Conservation (phyloP, 495 filamentous ascomycete genomes). For the Penicillium arizonense region DNA sequence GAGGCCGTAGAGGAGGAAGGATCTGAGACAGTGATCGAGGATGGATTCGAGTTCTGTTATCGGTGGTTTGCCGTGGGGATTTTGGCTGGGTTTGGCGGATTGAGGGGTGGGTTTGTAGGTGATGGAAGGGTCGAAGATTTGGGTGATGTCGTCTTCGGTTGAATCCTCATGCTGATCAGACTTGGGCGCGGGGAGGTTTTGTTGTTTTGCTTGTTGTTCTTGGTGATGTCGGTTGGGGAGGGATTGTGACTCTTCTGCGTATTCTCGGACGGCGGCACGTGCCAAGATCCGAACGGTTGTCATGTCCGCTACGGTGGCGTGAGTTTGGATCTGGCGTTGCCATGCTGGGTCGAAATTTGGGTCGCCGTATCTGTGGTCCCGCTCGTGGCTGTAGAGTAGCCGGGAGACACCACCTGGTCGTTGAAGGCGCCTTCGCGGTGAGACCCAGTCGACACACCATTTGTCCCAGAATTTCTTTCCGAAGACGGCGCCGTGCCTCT, state of each 20-base stretch:
- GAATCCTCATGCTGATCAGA: too few relatives aligned
- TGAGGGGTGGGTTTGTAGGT: constrained; percentile 4
- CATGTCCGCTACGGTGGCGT: constrained; percentile 33
- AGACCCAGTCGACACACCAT: constrained; percentile 39
- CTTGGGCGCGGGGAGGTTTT: too few relatives aligned
- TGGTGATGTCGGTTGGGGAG: neutral
- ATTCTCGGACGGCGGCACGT: constrained; percentile 36
- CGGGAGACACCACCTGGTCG: constrained; percentile 31
- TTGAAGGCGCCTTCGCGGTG: constrained; percentile 19
- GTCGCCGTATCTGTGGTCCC: constrained; percentile 20
- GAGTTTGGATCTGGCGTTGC: constrained; percentile 22
- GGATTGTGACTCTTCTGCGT: constrained; percentile 1
- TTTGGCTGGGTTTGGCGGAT: constrained; percentile 1
- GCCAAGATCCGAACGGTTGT: constrained; percentile 44
- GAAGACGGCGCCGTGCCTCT: constrained; percentile 39
- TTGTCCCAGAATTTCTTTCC: constrained; percentile 40
- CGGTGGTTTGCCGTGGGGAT: constrained; percentile 8
- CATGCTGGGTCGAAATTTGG: constrained; percentile 31
- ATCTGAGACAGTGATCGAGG: constrained; percentile 37
- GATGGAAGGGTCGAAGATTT: neutral
- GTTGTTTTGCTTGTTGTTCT: neutral
- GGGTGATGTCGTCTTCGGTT: neutral
- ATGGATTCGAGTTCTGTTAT: constrained; percentile 15
- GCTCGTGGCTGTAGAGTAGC: constrained; percentile 23
- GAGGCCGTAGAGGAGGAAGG: constrained; percentile 32